Evolutionary conservation across 306 rosid genomes (phyloP).

Genomic region (Glycine soja): DNA sequence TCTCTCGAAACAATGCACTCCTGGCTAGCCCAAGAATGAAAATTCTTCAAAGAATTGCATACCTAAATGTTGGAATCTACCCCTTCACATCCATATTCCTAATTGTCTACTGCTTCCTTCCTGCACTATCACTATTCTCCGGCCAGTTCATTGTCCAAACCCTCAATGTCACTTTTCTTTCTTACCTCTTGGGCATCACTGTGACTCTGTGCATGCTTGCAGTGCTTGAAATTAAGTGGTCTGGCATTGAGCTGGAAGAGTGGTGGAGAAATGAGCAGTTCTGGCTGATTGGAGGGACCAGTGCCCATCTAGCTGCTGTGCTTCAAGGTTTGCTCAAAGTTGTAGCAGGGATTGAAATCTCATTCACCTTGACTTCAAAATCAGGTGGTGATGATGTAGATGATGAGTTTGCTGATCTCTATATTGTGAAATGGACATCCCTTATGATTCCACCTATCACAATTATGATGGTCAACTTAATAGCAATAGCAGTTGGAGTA

Average conservation of each 20-base stretch:
- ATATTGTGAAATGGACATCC: constrained; percentile 79
- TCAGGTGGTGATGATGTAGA: constrained; percentile 84
- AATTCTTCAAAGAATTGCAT: constrained; percentile 83
- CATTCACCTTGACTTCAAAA: constrained; percentile 91
- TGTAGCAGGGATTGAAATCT: constrained; percentile 87
- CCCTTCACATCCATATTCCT: constrained; percentile 92
- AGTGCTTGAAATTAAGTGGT: constrained; percentile 90
- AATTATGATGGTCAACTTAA: constrained; percentile 82
- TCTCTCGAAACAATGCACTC: constrained; percentile 88
- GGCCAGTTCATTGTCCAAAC: constrained; percentile 92
- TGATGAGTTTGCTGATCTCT: constrained; percentile 87
- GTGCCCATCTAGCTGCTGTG: constrained; percentile 96
- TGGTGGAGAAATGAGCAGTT: constrained; percentile 99
- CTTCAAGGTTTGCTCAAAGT: constrained; percentile 88
- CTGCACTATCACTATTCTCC: constrained; percentile 92
- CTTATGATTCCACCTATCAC: constrained; percentile 90
- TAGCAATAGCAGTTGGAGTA: constrained; percentile 87
- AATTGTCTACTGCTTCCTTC: constrained; percentile 92
- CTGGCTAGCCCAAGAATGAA: constrained; percentile 91
- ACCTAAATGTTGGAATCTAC: constrained; percentile 90
- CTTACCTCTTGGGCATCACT: constrained; percentile 73
- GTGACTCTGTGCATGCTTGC: constrained; percentile 86
- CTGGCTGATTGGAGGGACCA: constrained; percentile 97
- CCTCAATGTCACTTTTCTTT: constrained; percentile 82
- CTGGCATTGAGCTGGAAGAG: constrained; percentile 89